phyloP scores from a whole-genome alignment of 352 stramenopile species.

The Saprolegnia diclina region DNA sequence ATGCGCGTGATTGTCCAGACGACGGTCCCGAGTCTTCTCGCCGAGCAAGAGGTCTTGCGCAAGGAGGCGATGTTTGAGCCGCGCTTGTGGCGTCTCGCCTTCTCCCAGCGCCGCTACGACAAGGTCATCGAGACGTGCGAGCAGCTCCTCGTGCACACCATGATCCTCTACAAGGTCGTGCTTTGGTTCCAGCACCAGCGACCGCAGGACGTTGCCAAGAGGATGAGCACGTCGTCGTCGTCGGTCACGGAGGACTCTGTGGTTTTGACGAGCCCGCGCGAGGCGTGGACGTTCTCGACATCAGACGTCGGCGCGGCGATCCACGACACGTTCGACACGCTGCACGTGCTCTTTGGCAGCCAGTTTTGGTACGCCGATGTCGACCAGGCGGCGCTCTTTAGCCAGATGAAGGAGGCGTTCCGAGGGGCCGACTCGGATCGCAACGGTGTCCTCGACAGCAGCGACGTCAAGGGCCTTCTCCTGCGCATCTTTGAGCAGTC shows the following conservation, averaged over 20 bases:
- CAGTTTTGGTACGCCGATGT: slow-evolving; percentile 66
- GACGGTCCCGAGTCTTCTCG: slow-evolving; percentile 48
- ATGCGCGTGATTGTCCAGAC: slow-evolving; percentile 56
- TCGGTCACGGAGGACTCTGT: too few relatives aligned
- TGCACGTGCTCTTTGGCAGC: slow-evolving; percentile 66
- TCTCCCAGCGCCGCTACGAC: slow-evolving; percentile 72
- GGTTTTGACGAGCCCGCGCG: slow-evolving; percentile 25
- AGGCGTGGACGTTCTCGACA: slow-evolving; percentile 49
- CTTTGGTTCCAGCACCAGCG: slow-evolving; percentile 68
- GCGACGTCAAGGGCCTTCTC: slow-evolving; percentile 68
- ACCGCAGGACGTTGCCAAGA: slow-evolving; percentile 32
- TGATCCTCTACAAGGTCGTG: slow-evolving; percentile 71
- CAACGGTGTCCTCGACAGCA: slow-evolving; percentile 69
- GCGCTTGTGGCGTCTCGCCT: slow-evolving; percentile 56
- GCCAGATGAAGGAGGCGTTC: slow-evolving; percentile 85
- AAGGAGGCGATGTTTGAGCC: slow-evolving; percentile 59
- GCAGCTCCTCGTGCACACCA: slow-evolving; percentile 76
- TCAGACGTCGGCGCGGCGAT: slow-evolving; percentile 47
- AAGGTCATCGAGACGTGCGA: slow-evolving; percentile 50
- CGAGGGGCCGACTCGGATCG: slow-evolving; percentile 68
- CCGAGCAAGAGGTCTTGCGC: slow-evolving; percentile 51
- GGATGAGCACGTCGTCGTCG: not conserved
- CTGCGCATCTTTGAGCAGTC: slow-evolving; percentile 71
- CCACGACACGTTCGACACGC: slow-evolving; percentile 60
- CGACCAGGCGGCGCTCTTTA: slow-evolving; percentile 75